Evolutionary conservation across 768 basidiomycete species (phyloP), one percentile per base, ranked within the genome.

Genomic region (Phylloporus sp.): DNA sequence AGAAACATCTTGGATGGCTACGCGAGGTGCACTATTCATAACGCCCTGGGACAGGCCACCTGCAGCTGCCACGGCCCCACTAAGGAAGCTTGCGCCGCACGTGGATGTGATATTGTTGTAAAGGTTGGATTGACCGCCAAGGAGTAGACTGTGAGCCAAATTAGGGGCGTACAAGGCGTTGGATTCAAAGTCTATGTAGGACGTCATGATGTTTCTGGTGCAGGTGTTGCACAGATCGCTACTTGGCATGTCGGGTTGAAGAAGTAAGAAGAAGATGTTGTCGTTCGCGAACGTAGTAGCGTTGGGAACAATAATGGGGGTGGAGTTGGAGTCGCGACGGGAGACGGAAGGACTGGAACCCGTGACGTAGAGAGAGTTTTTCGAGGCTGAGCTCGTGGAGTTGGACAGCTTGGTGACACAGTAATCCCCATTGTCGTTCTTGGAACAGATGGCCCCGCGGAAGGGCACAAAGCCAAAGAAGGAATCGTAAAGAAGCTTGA

Each of bases 191-290:
- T 73, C 69, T 69, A 91, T 84, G 78, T 90, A 99, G 9, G 82
- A 58, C 2, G 82, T 80, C 58, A 98, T 65, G 64, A 94, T 73
- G 56, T 78, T 79, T 66, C 87, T 81, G 12, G 90, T 84, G 83
- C 95, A 98, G 13, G 84, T 59, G 2, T 78, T 84, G 83, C 95
- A 97, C 39, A 97, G 84, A 22, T 69, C 47, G 24, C 68, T 59
- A n/a, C 74, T 67, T 24, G 77, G 32, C 63, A 80, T 70, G 54
- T 60, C 55, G 40, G 86, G 74, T 26, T 76, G 66, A 63, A 89
- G 78, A 84, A 88, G 84, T 58, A 97, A 75, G 87, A 91, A 97
- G 31, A 81, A 74, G 49, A 97, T 69, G 75, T 87, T 90, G 63
- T 78, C 79, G 41, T 71, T 57, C 40, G 59, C 54, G 71, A 76